Evolutionary conservation across 1,139 yeast genomes (phyloP).

Genomic region (Candida mesenterica): DNA sequence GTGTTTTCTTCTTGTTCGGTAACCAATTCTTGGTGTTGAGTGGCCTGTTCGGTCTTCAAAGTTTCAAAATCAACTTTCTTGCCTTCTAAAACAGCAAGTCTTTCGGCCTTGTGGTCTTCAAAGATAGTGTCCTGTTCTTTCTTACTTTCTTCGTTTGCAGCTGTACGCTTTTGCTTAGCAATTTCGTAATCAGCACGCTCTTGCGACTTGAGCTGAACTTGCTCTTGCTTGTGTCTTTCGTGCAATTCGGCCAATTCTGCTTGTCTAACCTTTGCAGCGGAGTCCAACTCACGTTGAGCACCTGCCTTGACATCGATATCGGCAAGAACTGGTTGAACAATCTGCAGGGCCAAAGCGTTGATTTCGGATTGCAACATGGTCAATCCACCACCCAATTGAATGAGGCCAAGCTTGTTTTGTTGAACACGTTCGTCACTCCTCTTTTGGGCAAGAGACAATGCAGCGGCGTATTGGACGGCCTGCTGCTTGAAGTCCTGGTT

Average conservation of each 20-base stretch:
- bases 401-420: conserved; percentile 48
- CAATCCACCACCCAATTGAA: conserved; percentile 88
- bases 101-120: conserved; percentile 28
- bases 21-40: conserved; percentile 38
- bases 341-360: conserved; percentile 74
- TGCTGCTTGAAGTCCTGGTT: conserved; percentile 40
- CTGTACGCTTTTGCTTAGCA: conserved; percentile 39
- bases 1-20: conserved; percentile 41
- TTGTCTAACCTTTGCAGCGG: conserved; percentile 28
- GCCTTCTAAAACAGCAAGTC: conserved; percentile 38
- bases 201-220: conserved; percentile 49
- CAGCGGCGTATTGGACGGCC: conserved; percentile 45
- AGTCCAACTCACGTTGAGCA: conserved; percentile 67
- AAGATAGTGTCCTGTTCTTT: conserved; percentile 39
- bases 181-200: conserved; percentile 38
- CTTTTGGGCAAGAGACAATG: conserved; percentile 66
- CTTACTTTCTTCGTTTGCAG: conserved; percentile 40
- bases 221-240: conserved; percentile 49
- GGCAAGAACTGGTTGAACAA: conserved; percentile 81
- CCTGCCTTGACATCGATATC: conserved; percentile 73
- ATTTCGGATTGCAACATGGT: conserved; percentile 74
- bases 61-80: conserved; percentile 36
- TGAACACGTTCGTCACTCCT: conserved; percentile 56
- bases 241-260: conserved; percentile 35
- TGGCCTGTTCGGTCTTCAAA: conserved; percentile 32